Percentiles rank a stretch among this genome's conserved stretches.
phyloP scores from a whole-genome alignment of 148 eudicot genomes.

The Heliamphora exappendiculata region DNA sequence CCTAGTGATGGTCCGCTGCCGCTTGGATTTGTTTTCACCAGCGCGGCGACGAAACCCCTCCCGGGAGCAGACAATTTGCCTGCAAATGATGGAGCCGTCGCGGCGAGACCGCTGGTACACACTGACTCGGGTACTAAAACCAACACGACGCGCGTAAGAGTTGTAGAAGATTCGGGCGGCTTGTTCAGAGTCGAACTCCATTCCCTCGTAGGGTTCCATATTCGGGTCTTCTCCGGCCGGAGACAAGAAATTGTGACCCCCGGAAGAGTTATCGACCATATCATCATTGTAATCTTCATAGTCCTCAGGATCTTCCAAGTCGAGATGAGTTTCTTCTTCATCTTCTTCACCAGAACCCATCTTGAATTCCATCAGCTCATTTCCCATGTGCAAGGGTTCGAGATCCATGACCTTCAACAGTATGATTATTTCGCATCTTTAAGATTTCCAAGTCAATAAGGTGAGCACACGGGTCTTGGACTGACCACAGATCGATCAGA shows the following conservation, averaged over 20 bases:
- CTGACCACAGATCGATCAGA: no score
- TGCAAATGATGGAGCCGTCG: constrained; percentile 17
- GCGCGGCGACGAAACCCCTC: constrained; percentile 20
- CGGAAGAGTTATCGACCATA: constrained; percentile 5
- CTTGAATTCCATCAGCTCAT: constrained; percentile 12
- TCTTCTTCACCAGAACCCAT: constrained; percentile 13
- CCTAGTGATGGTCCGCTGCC: constrained; percentile 19
- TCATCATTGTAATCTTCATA: constrained; percentile 4
- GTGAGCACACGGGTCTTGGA: background rate
- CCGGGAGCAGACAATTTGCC: constrained; percentile 22
- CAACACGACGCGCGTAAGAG: constrained; percentile 23
- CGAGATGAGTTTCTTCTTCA: background rate
- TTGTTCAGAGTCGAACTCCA: constrained; percentile 30
- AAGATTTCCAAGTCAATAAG: background rate
- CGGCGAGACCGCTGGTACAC: constrained; percentile 18
- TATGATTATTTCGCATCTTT: background rate
- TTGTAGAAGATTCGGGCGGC: constrained; percentile 23
- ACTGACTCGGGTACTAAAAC: constrained; percentile 24
- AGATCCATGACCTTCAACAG: constrained; percentile 8
- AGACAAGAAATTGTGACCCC: background rate
- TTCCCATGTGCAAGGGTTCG: constrained; percentile 13
- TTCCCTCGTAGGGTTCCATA: constrained; percentile 22
- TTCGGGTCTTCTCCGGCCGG: constrained; percentile 4
- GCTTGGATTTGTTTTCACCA: constrained; percentile 12
- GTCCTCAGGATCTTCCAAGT: constrained; percentile 6